These are phyloP conservation scores for Malus orientalis DNA, from an alignment of 306 rosid genomes.

Conservation along the genomic window DNA sequence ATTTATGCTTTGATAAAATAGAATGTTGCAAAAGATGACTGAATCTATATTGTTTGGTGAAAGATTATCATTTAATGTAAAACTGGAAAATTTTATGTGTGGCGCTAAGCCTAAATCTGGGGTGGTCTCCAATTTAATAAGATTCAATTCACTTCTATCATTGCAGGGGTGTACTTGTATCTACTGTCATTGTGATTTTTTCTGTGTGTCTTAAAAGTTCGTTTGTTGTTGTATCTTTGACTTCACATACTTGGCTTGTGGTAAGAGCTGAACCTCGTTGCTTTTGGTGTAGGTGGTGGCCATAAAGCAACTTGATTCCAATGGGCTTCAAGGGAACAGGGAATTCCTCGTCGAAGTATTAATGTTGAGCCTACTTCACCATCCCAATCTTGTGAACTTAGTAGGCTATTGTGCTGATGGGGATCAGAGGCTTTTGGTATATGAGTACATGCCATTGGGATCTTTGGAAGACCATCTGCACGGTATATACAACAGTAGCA, in stretches of 20 bases:
- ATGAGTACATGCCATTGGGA: slow-evolving; percentile 51
- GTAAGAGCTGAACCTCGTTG: slow-evolving; percentile 4
- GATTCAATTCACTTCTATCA: neutral
- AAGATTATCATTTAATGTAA: neutral
- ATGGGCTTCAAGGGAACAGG: slow-evolving; percentile 57
- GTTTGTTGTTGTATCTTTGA: neutral
- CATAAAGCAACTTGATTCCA: slow-evolving; percentile 51
- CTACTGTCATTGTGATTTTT: neutral
- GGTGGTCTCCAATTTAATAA: neutral
- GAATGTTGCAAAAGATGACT: neutral
- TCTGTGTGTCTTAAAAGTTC: neutral
- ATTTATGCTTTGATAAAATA: neutral
- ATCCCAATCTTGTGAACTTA: slow-evolving; percentile 49
- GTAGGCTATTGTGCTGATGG: slow-evolving; percentile 60
- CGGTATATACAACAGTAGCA: slow-evolving; percentile 23
- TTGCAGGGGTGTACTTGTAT: neutral
- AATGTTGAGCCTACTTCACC: slow-evolving; percentile 54
- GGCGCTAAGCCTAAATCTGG: neutral
- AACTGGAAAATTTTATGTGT: neutral
- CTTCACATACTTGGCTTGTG: neutral
- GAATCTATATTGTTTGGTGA: neutral
- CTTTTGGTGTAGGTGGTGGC: slow-evolving; percentile 39
- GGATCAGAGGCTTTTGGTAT: slow-evolving; percentile 53
- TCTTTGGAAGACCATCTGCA: slow-evolving; percentile 51
- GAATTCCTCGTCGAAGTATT: slow-evolving; percentile 53